Base-by-base conservation (phyloP, 73 alveolate species). In the Symbiodinium natans region DNA sequence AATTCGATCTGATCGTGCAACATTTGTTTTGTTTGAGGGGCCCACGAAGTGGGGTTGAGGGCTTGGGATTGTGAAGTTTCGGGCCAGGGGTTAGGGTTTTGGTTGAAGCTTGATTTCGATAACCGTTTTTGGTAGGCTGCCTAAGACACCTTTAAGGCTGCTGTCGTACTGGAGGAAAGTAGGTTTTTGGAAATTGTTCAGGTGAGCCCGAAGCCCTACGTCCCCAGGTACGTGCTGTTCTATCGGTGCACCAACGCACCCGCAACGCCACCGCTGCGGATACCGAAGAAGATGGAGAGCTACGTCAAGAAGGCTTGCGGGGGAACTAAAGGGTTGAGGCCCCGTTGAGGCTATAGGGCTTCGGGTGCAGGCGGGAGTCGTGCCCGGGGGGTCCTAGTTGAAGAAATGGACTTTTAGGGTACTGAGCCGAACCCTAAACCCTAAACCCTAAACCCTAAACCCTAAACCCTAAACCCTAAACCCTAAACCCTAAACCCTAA, bases 171-270 rank as follows among this genome's bases (percentile, higher is more conserved):
- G 23, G 23, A 8, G 8, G 63, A 10, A 10, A 48, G 17, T 48
- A 10, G 8, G 23, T 17, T 10, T 48, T 8, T 48, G 8, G 63
- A 46, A 46, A 46, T 46, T 46, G 21, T 46, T 46, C 59, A 46
- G n/a, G 41, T 1, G 15, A 27, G 83, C 41, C 41, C 23, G 23
- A 25, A 13, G 34, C 75, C 34, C 15, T 10, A 29, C 3, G 4
- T 29, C 39, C 27, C 27, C 42, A 74, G 94, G 84, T 36, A 87
- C 42, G 94, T 87, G 21, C 84, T 87, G 23, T 87, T 87, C 71
- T 75, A 52, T 33, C 94, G 94, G 38, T 87, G 94, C 94, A 87
- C 54, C 68, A 77, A 87, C n/a, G 94, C 94, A 2, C 68, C 94
- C 0, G 25, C 68, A 5, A 56, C 94, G 0, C 94, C 94, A 1